Percentiles rank a stretch among this genome's conserved stretches.
Conservation (phyloP, 2,329 filamentous ascomycete genomes). For the Aspergillus calidoustus region DNA sequence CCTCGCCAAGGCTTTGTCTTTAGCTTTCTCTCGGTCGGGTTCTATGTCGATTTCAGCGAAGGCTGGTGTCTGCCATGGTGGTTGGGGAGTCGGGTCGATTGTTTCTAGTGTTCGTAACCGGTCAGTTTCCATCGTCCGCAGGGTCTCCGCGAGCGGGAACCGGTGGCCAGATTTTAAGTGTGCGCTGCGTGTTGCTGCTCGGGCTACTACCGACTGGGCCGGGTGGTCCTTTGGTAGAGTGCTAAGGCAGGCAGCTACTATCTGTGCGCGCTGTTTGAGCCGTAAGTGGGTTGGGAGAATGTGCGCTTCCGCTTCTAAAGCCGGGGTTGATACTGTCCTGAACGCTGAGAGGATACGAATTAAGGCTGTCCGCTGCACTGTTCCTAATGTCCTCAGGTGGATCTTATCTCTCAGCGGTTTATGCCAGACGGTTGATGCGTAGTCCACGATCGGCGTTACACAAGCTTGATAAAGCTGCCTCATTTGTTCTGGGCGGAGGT, state of each 20-base stretch:
- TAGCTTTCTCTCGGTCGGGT: background rate
- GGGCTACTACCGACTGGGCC: background rate
- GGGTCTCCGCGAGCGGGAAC: background rate
- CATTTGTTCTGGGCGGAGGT: conserved; percentile 29
- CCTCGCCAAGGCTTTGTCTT: background rate
- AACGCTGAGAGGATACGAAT: background rate
- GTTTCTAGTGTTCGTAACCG: conserved; percentile 2
- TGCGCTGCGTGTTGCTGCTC: background rate
- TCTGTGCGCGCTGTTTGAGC: background rate
- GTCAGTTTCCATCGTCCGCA: background rate
- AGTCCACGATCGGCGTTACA: conserved; percentile 28
- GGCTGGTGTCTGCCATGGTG: background rate
- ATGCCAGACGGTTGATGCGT: conserved; percentile 30
- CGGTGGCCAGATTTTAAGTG: background rate
- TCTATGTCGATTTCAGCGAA: background rate
- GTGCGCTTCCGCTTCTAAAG: background rate
- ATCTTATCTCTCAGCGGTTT: conserved; percentile 9
- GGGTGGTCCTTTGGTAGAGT: background rate
- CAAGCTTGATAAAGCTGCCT: conserved; percentile 31
- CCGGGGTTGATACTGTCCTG: background rate
- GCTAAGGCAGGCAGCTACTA: background rate
- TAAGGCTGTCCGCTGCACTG: background rate
- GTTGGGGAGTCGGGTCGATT: background rate
- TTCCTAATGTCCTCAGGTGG: background rate
- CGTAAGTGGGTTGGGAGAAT: background rate